Base-by-base conservation (phyloP, 768 basidiomycete species). In the Agrocybe chaxingu region DNA sequence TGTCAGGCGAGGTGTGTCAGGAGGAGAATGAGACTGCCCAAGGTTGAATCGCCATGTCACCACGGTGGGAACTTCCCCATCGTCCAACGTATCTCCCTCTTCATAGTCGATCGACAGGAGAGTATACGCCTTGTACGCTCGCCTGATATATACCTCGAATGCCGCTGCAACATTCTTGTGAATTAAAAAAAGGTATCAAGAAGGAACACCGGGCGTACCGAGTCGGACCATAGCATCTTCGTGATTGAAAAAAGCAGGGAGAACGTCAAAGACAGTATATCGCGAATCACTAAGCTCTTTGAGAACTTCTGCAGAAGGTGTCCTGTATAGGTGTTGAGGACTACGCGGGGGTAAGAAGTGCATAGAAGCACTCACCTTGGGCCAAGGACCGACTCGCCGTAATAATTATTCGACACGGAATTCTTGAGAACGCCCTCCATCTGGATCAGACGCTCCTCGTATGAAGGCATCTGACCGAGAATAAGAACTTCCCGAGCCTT, bases 401-500 rank as follows among this genome's bases (percentile, higher is more conserved):
- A 98, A 61, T 85, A 87, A 57, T 85, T 89, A 50, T 85, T 87
- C 12, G 85, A 84, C 45, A 97, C 89, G 0, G 97, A 89, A 24
- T 86, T 80, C 69, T 89, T 92, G 42, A 99, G 79, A 47, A 99
- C 87, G 24, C 85, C 77, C 72, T 97, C 95, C 90, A 99, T 96
- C 68, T 99, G 97, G 24, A 82, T 74, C 37, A 86, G 75, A 51
- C 97, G 88, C 67, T 98, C 97, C 62, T 98, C 94, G 64, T 92
- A 96, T 10, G 94, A 96, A 4, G 97, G 97, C 82, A 99, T 89
- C 66, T 96, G 92, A 42, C 91, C 92, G 31, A 92, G 79, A 62
- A 99, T 98, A 42, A 98, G 79, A 6, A 97, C 97, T 73, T 99
- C 97, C 41, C 97, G 89, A 37, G 97, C 97, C 70, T 96, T 98